Evolutionary conservation across 2,329 filamentous ascomycete genomes (phyloP).

Genomic region (Phialocephala sp.): DNA sequence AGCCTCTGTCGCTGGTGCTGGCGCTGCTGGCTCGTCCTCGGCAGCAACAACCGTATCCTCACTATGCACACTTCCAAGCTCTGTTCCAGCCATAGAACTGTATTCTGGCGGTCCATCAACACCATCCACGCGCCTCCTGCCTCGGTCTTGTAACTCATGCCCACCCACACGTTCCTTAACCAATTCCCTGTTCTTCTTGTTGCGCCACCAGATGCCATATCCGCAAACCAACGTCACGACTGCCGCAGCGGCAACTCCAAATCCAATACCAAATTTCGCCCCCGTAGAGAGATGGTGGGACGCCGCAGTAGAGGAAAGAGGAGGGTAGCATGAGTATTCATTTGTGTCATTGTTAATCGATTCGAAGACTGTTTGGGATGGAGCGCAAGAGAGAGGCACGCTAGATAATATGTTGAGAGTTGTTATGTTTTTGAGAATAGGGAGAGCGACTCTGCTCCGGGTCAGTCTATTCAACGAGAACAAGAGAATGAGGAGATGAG

Average conservation of each 20-base stretch:
- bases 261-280: background rate
- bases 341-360: background rate
- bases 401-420: background rate
- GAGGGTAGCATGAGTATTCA: background rate
- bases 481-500: background rate
- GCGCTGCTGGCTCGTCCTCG: background rate
- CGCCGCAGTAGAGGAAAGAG: background rate
- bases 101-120: background rate
- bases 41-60: slow-evolving; percentile 8
- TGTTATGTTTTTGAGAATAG: background rate
- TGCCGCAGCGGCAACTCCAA: background rate
- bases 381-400: background rate
- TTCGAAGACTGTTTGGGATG: background rate
- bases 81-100: slow-evolving; percentile 7
- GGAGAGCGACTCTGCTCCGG: background rate
- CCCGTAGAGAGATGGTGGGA: background rate
- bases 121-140: background rate
- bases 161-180: background rate
- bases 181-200: background rate
- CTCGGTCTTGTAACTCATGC: slow-evolving; percentile 6
- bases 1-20: background rate
- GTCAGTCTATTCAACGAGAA: background rate
- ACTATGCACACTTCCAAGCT: slow-evolving; percentile 11
- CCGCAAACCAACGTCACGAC: background rate
- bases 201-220: background rate